Conservation (phyloP, 805 yeast species). For the Candida ipomoeae region DNA sequence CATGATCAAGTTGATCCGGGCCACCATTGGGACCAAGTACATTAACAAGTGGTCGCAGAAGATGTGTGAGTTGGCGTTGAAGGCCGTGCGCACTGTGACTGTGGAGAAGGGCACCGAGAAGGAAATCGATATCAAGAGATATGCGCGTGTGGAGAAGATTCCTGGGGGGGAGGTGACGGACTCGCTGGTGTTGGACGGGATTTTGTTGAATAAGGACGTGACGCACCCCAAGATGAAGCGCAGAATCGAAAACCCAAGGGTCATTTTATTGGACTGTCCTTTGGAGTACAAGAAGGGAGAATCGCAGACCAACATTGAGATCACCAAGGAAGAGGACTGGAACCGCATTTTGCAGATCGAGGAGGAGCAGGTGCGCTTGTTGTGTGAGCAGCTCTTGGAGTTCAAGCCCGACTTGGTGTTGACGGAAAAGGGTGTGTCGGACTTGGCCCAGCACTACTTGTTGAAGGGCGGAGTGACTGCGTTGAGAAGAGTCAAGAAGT, state of each 20-base stretch:
- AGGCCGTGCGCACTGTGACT: slow-evolving; percentile 81
- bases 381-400: slow-evolving; percentile 81
- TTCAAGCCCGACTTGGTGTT: slow-evolving; percentile 91
- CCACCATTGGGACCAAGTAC: slow-evolving; percentile 95
- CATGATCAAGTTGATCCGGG: slow-evolving; percentile 78
- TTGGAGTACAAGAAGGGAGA: slow-evolving; percentile 98
- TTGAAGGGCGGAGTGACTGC: slow-evolving; percentile 91
- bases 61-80: slow-evolving; percentile 85
- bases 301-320: slow-evolving; percentile 96
- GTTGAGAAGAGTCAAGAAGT: slow-evolving; percentile 89
- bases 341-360: slow-evolving; percentile 90
- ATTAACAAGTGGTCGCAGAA: slow-evolving; percentile 84
- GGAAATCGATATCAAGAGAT: slow-evolving; percentile 91
- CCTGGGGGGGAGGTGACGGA: slow-evolving; percentile 98
- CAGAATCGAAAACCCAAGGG: slow-evolving; percentile 79
- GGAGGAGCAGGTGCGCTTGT: slow-evolving; percentile 88
- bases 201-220: slow-evolving; percentile 90
- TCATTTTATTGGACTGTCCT: slow-evolving; percentile 90
- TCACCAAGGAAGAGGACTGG: slow-evolving; percentile 96
- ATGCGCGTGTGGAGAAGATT: slow-evolving; percentile 88
- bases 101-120: slow-evolving; percentile 56
- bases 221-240: slow-evolving; percentile 99
- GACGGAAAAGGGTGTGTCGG: slow-evolving; percentile 97
- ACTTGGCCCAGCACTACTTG: slow-evolving; percentile 93
- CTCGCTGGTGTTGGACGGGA: slow-evolving; percentile 83